Evolutionary conservation across 352 stramenopile species (phyloP), one percentile per base, ranked within the genome.

Genomic region (Phytophthora uliginosa): DNA sequence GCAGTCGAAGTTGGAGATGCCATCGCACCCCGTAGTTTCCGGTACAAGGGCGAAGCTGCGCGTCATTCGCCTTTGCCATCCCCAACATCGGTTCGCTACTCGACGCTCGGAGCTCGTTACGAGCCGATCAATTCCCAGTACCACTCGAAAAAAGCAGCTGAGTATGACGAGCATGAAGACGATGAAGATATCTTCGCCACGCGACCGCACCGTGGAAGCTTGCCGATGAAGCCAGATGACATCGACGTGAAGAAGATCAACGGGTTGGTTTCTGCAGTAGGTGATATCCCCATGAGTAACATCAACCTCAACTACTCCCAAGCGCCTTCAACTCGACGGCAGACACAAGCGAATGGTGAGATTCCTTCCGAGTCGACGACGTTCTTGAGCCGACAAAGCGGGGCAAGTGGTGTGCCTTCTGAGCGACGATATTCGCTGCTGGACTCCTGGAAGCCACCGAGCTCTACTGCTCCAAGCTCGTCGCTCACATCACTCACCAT

Each of bases 401-500:
- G 69, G 28, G 66, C 69, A 34, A 70, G 63, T 58, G 76, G 69
- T 20, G 74, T 77, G 36, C 67, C 51, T 7, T 88, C 83, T 0
- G 80, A 89, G 58, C 81, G 88, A 45, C 88, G 88, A 2, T 91
- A 89, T 63, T 95, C 88, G 9, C 54, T 95, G 58, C 69, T 93
- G 40, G 88, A 94, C 53, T 89, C 85, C 10, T 95, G 88, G 88
- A 90, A 90, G 38, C 61, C 75, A 1, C 86, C 88, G 54, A 81
- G 69, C 6, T 91, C 84, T 22, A 74, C 73, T 8, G 78, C 82
- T 40, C 84, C 79, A 33, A 94, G 85, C 66, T 82, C 86, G 24
- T 83, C 87, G 52, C 83, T 95, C 24, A 91, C 84, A 22, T 85
- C 76, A 28, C 76, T 95, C 62, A 95, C 88, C 1, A 94, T 93